Evolutionary conservation across 164 flowering plant species (phyloP), one percentile per base, ranked within the genome.

Genomic region (Stephania cephalantha): DNA sequence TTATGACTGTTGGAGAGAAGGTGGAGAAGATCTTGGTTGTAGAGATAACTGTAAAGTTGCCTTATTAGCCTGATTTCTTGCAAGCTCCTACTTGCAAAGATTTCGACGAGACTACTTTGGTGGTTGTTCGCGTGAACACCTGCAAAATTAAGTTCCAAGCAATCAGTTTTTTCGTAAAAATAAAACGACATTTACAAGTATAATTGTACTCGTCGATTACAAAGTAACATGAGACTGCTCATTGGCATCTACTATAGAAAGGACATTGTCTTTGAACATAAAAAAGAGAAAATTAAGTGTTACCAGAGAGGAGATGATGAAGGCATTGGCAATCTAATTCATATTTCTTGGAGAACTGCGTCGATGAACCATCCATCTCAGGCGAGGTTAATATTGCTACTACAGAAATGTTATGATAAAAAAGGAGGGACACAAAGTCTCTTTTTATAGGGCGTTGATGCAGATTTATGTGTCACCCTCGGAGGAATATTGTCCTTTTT

Each of bases 21-120:
- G 30, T 67, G 74, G 53, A 82, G 75, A 46, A 84, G 77, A 69
- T 84, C 83, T 65, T 76, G 79, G 72, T 68, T 77, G 78, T 82
- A 84, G 6, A 77, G 74, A 65, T 68, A 69, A 45, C 63, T 68
- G 50, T 78, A 82, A 30, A 78, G 73, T 75, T 78, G 79, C 58
- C 80, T 66, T 70, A 84, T 80, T 11, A 55, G 77, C 75, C 52
- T 78, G 76, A 78, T 50, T 48, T 82, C 83, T 71, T 84, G 81
- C 69, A 22, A 42, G 70, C 68, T 84, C 70, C 80, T 73, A 42
- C 73, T 68, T 7, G 70, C 46, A 5, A 84, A 74, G 45, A 80
- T 76, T 48, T 84, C 78, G 64, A 77, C 76, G 46, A 82, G 71
- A 70, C 78, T 80, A 70, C 78, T 80, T 76, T 74, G 76, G 50